These are phyloP conservation scores for Mediolabrus comicus DNA, from an alignment of 108 stramenopile species.

Conservation along the genomic window DNA sequence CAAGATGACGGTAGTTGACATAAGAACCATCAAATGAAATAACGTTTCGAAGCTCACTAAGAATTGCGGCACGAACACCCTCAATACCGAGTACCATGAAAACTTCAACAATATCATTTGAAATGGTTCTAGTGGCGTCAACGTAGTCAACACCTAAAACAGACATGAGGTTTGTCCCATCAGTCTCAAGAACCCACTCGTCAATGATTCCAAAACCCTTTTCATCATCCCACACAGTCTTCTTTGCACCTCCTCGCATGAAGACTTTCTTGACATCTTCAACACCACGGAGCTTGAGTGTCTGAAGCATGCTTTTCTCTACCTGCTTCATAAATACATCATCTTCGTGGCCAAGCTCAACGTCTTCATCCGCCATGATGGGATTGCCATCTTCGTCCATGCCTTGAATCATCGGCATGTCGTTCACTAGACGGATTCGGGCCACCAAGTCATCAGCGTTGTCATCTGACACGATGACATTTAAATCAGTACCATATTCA, in stretches of 20 bases:
- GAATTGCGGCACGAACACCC: slow-evolving; percentile 88
- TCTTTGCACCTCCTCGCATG: slow-evolving; percentile 87
- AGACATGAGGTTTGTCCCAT: slow-evolving; percentile 95
- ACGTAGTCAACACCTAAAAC: slow-evolving; percentile 93
- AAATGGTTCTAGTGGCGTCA: slow-evolving; percentile 88
- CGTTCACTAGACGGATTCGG: slow-evolving; percentile 91
- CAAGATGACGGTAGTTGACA: slow-evolving; percentile 98
- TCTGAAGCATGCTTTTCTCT: slow-evolving; percentile 88
- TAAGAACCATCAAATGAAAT: slow-evolving; percentile 97
- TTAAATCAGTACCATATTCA: slow-evolving; percentile 86
- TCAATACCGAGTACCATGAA: slow-evolving; percentile 95
- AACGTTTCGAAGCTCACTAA: slow-evolving; percentile 85
- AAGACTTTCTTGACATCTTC: slow-evolving; percentile 95
- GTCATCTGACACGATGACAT: slow-evolving; percentile 91
- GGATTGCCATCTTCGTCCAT: slow-evolving; percentile 79
- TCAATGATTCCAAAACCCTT: slow-evolving; percentile 77
- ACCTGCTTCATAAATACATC: slow-evolving; percentile 92
- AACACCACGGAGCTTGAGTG: slow-evolving; percentile 90
- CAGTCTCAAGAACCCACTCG: slow-evolving; percentile 97
- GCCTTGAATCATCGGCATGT: slow-evolving; percentile 66
- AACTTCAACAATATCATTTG: slow-evolving; percentile 98
- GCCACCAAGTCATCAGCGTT: slow-evolving; percentile 90
- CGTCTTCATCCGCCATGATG: slow-evolving; percentile 61
- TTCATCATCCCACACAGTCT: slow-evolving; percentile 85
- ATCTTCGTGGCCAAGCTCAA: slow-evolving; percentile 87